These are phyloP conservation scores for Salvia miltiorrhiza DNA, from an alignment of 257 asterid genomes.

Conservation along the genomic window DNA sequence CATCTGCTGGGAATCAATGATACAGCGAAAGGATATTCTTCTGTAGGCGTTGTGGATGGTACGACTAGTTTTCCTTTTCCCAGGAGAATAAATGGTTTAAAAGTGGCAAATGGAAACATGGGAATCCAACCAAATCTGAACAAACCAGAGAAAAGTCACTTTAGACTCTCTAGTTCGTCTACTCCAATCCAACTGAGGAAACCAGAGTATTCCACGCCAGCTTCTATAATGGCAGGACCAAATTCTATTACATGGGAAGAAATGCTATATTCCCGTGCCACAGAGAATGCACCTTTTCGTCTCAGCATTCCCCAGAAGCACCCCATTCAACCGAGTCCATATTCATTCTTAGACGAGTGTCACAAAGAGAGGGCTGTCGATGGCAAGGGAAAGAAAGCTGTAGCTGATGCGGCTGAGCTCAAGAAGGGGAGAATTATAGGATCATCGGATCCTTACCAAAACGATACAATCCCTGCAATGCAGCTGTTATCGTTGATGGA, in stretches of 20 bases:
- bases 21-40: slow-evolving; percentile 22
- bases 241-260: slow-evolving; percentile 25
- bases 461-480: slow-evolving; percentile 78
- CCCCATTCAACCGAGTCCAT: slow-evolving; percentile 24
- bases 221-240: slow-evolving; percentile 31
- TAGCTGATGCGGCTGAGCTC: slow-evolving; percentile 8
- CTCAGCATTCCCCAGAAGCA: slow-evolving; percentile 28
- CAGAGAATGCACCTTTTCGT: slow-evolving; percentile 29
- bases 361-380: slow-evolving; percentile 31
- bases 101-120: slow-evolving; percentile 14
- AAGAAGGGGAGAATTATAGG: slow-evolving; percentile 30
- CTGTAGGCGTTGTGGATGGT: slow-evolving; percentile 28
- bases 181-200: slow-evolving; percentile 38
- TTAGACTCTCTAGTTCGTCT: slow-evolving; percentile 32
- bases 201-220: slow-evolving; percentile 30
- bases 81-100: slow-evolving; percentile 25
- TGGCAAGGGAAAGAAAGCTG: slow-evolving; percentile 26
- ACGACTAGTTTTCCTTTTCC: slow-evolving; percentile 25
- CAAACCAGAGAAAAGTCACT: slow-evolving; percentile 27
- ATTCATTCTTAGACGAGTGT: slow-evolving; percentile 24
- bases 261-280: slow-evolving; percentile 31
- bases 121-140: slow-evolving; percentile 19
- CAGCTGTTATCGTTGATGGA: slow-evolving; percentile 77
- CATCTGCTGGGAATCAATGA: slow-evolving; percentile 20
- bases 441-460: slow-evolving; percentile 47